These are phyloP conservation scores for Lasiosphaeris hirsuta DNA, from an alignment of 495 filamentous ascomycete genomes.

Conservation along the genomic window DNA sequence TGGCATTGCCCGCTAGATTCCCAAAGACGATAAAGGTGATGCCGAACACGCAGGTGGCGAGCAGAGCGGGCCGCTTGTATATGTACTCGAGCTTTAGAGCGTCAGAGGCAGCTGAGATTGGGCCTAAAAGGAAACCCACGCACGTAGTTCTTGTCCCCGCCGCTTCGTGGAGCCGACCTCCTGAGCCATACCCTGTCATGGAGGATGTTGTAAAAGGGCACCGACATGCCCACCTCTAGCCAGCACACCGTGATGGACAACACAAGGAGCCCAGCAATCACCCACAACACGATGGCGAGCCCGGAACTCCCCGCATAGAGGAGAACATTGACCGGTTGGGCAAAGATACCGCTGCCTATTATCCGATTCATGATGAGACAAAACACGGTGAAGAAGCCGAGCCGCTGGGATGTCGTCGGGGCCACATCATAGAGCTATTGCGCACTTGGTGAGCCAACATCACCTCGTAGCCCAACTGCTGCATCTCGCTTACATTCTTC, in stretches of 20 bases:
- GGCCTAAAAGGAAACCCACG: neutral
- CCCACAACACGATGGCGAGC: slow-evolving; percentile 3
- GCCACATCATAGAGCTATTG: neutral
- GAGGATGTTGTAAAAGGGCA: neutral
- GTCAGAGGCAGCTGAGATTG: slow-evolving; percentile 45
- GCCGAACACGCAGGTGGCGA: slow-evolving; percentile 45
- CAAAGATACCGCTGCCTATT: slow-evolving; percentile 11
- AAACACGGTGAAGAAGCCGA: slow-evolving; percentile 1
- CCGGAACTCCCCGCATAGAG: neutral
- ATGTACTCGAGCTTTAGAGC: slow-evolving; percentile 40
- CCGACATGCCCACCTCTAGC: slow-evolving; percentile 9
- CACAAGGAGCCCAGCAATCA: slow-evolving; percentile 5
- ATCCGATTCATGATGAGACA: slow-evolving; percentile 11
- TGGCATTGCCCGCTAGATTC: slow-evolving; percentile 29
- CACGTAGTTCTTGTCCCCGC: slow-evolving; percentile 15
- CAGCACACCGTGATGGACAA: slow-evolving; percentile 2
- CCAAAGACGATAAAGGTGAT: slow-evolving; percentile 47
- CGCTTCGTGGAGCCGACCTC: slow-evolving; percentile 5
- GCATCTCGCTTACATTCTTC: neutral
- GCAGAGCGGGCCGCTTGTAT: slow-evolving; percentile 28
- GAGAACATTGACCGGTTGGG: slow-evolving; percentile 2
- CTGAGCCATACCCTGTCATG: neutral
- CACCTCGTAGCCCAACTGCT: neutral
- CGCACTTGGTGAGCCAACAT: neutral
- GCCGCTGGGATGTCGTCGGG: neutral